These are phyloP conservation scores for Angomonas ambiguus DNA, from an alignment of 208 protist genomes.

Conservation along the genomic window DNA sequence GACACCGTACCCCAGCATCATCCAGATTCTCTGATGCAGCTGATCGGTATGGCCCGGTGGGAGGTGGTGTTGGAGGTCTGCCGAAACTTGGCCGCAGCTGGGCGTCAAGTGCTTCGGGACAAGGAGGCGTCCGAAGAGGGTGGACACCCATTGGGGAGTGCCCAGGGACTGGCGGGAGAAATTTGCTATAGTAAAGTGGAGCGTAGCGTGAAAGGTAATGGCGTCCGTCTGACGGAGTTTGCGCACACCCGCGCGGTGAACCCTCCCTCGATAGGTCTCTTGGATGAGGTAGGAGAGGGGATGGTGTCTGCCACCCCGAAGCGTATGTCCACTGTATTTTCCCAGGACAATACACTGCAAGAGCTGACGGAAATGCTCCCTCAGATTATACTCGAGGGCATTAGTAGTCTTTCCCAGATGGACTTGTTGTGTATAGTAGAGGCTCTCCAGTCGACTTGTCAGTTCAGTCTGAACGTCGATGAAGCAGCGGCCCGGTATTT, in stretches of 20 bases:
- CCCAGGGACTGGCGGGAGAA: neutral
- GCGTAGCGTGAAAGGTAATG: neutral
- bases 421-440: constrained; percentile 73
- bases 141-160: neutral
- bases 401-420: constrained; percentile 52
- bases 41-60: constrained; percentile 65
- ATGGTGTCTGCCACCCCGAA: neutral
- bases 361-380: constrained; percentile 49
- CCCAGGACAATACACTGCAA: constrained; percentile 23
- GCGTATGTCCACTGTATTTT: constrained; percentile 17
- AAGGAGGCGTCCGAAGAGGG: neutral
- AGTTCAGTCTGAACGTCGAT: constrained; percentile 56
- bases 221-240: neutral
- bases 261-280: neutral
- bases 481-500: constrained; percentile 68
- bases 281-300: neutral
- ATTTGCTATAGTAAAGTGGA: neutral
- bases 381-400: constrained; percentile 39
- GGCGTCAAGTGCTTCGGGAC: constrained; percentile 11
- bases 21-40: constrained; percentile 60
- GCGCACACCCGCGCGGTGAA: neutral
- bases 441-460: constrained; percentile 36
- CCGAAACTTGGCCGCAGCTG: constrained; percentile 21
- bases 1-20: constrained; percentile 40
- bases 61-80: constrained; percentile 31